Percentiles rank a stretch among this genome's conserved stretches.
Conservation (phyloP, 257 asterid species). For the Lantana camara region DNA sequence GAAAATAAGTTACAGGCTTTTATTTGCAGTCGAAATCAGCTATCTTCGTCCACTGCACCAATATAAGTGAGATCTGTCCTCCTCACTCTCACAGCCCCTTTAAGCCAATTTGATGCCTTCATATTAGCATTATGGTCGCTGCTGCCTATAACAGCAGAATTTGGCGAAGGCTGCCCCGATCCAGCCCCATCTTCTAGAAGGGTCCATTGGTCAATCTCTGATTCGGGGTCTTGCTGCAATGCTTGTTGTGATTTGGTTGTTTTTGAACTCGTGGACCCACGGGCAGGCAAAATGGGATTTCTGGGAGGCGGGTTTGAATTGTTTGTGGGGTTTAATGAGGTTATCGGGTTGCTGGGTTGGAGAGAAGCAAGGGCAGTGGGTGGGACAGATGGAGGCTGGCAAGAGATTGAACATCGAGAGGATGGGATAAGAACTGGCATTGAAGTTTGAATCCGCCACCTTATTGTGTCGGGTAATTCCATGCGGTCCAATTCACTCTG, state of each 20-base stretch:
- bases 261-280: conserved; percentile 55
- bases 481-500: conserved; percentile 89
- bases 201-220: conserved; percentile 80
- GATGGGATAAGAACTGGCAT: conserved; percentile 73
- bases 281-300: conserved; percentile 49
- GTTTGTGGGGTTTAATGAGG: conserved; percentile 41
- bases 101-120: conserved; percentile 76
- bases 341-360: conserved; percentile 63
- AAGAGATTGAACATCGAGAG: conserved; percentile 56
- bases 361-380: conserved; percentile 67
- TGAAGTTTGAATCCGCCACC: conserved; percentile 92
- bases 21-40: conserved; percentile 43
- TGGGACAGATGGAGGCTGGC: conserved; percentile 74
- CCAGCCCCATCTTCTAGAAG: conserved; percentile 95
- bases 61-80: conserved; percentile 83
- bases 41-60: conserved; percentile 89
- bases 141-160: conserved; percentile 47
- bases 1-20: conserved; percentile 22
- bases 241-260: conserved; percentile 46
- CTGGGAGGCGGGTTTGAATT: conserved; percentile 51
- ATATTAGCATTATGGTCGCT: conserved; percentile 57
- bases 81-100: conserved; percentile 83
- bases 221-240: conserved; percentile 53
- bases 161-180: conserved; percentile 58
- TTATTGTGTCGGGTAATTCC: conserved; percentile 77